phyloP scores from a whole-genome alignment of 345 rosid genomes.

The Citrus sinensis region DNA sequence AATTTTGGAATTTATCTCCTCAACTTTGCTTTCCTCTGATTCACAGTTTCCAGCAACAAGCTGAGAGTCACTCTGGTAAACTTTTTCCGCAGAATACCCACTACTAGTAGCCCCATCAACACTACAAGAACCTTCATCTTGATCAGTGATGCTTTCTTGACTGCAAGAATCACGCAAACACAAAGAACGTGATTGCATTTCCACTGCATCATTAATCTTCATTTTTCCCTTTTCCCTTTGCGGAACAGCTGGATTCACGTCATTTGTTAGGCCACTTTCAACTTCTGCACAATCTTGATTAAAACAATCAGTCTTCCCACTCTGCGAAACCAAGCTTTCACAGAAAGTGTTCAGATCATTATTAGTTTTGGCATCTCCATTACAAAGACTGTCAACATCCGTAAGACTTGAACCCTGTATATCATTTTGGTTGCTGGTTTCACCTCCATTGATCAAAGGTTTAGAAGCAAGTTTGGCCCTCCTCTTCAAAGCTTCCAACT shows the following conservation, averaged over 20 bases:
- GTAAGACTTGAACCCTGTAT: slow-evolving; percentile 14
- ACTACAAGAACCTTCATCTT: slow-evolving; percentile 25
- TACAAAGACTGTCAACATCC: slow-evolving; percentile 24
- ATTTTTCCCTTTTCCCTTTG: slow-evolving; percentile 15
- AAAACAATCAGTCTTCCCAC: slow-evolving; percentile 16
- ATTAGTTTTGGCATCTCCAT: slow-evolving; percentile 28
- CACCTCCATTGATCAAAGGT: slow-evolving; percentile 26
- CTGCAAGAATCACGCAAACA: slow-evolving; percentile 18
- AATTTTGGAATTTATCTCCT: slow-evolving; percentile 34
- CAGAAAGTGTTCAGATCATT: slow-evolving; percentile 5
- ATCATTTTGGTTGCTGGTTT: slow-evolving; percentile 18
- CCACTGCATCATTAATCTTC: slow-evolving; percentile 14
- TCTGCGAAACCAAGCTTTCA: slow-evolving; percentile 23
- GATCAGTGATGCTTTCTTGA: slow-evolving; percentile 34
- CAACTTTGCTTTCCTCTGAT: slow-evolving; percentile 38
- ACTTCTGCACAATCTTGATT: slow-evolving; percentile 23
- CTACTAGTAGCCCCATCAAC: slow-evolving; percentile 28
- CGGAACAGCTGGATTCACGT: slow-evolving; percentile 14
- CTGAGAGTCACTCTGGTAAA: slow-evolving; percentile 25
- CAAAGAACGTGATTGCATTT: slow-evolving; percentile 26
- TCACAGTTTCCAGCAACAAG: slow-evolving; percentile 33
- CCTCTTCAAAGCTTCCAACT: slow-evolving; percentile 40
- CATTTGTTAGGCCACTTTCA: slow-evolving; percentile 25
- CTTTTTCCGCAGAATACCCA: slow-evolving; percentile 17
- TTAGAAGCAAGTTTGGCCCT: slow-evolving; percentile 24